Percentiles rank a stretch among this genome's conserved stretches.
phyloP scores from a whole-genome alignment of 305 asterid genomes.

The Stenogyne calaminthoides region DNA sequence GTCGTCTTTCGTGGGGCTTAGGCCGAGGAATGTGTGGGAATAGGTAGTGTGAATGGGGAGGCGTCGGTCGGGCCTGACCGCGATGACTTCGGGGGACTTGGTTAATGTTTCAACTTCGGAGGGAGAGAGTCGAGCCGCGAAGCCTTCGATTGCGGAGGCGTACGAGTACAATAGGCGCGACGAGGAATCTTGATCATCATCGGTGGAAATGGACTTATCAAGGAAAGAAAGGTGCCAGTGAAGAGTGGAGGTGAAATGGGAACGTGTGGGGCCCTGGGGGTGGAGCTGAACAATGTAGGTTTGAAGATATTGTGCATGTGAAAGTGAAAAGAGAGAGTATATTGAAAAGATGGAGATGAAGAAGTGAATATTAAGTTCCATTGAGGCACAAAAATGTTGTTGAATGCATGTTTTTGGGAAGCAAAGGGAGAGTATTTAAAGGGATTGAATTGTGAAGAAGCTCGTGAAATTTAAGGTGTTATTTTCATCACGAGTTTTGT shows the following conservation, averaged over 20 bases:
- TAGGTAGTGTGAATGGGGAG: conserved; percentile 74
- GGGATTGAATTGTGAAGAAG: too few relatives aligned
- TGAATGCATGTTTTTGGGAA: too few relatives aligned
- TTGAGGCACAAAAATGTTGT: conserved; percentile 33
- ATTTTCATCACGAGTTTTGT: conserved; percentile 64
- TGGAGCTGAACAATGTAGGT: conserved; percentile 88
- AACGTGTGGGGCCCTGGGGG: conserved; percentile 48
- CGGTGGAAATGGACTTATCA: conserved; percentile 42
- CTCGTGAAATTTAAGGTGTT: conserved; percentile 79
- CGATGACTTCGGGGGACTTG: conserved; percentile 52
- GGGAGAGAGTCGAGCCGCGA: conserved; percentile 65
- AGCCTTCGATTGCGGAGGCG: conserved; percentile 76
- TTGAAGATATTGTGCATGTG: conserved; percentile 45
- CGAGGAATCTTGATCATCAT: conserved; percentile 41
- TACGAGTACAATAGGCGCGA: conserved; percentile 84
- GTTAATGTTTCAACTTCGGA: conserved; percentile 48
- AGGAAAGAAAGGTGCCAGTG: conserved; percentile 87
- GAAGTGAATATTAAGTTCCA: conserved; percentile 35
- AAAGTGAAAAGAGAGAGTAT: conserved; percentile 28
- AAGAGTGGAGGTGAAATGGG: conserved; percentile 47
- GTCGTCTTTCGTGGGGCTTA: conserved; percentile 44
- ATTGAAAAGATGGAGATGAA: conserved; percentile 35
- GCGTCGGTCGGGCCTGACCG: conserved; percentile 65
- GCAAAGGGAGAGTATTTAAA: too few relatives aligned
- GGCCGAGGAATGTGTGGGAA: conserved; percentile 81